Evolutionary conservation across 768 basidiomycete genomes (phyloP), one percentile per base, ranked within the genome.

Genomic region (Auriscalpium orientale): DNA sequence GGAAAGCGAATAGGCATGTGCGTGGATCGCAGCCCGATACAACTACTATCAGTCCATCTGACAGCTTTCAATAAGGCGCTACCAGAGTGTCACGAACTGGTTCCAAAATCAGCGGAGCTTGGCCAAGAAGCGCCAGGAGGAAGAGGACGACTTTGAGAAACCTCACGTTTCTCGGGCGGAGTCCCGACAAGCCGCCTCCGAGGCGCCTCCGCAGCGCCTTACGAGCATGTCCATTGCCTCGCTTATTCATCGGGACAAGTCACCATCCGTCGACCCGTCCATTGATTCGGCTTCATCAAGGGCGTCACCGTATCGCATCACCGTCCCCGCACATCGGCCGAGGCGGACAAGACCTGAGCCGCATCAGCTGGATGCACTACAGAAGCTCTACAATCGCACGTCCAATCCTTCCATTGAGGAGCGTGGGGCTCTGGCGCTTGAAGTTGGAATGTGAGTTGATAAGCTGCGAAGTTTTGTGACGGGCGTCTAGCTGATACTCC

Each of bases 51-150:
- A 46, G 36, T 58, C 36, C 51, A 28, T 38, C 35, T 33, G 47
- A 37, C 56, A 36, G 51, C 59, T 66, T 64, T 67, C 63, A 68
- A 66, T 64, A 59, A 91, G 89, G 87, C 84, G 81, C 60, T 79
- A 85, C 71, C 83, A 88, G 70, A 87, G 82, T 55, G 83, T 91
- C 56, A 89, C 84, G 1, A 89, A 91, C 66, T 90, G 89, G 89
- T 91, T 91, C 68, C 88, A 90, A 75, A 89, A 89, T 64, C 87
- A 91, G 65, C 86, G 87, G 63, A 88, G 82, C 67, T 78, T 84
- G 60, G 81, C 85, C 35, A 86, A 85, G 74, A 87, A 86, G 72
- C 79, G 78, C 62, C 80, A 76, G 61, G 84, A 87, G 58, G 83
- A 85, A 50, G 67, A 64, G 21, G 49, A 62, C 49, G 66, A 71